A percentile compares a stretch with the other conserved stretches of the same genome.
Conservation (phyloP, 129 eudicot species). For the Flaveria ramosissima region DNA sequence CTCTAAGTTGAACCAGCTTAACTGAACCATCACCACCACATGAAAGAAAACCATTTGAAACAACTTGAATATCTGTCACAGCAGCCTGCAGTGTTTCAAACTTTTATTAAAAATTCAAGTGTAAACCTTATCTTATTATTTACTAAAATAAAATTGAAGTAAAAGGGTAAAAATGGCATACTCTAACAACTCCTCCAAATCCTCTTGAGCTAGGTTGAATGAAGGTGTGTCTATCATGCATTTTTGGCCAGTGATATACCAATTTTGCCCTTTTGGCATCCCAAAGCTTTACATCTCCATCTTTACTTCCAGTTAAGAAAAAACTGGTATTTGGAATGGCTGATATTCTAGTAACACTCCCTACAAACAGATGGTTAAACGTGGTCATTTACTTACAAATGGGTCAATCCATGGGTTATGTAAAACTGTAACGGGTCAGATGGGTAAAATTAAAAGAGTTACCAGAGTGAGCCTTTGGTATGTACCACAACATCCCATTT, state of each 20-base stretch:
- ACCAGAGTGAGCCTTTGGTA: slow-evolving; percentile 98
- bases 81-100: slow-evolving; percentile 68
- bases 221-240: slow-evolving; percentile 84
- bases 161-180: slow-evolving; percentile 27
- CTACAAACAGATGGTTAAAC: slow-evolving; percentile 38
- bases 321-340: slow-evolving; percentile 85
- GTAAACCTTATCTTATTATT: slow-evolving; percentile 6
- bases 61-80: slow-evolving; percentile 82
- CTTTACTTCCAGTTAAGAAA: slow-evolving; percentile 97
- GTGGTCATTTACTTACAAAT: neutral
- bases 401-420: neutral
- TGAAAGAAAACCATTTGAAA: slow-evolving; percentile 75
- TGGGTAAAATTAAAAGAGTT: neutral
- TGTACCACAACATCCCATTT: slow-evolving; percentile 98
- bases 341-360: slow-evolving; percentile 79
- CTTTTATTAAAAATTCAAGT: slow-evolving; percentile 23
- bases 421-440: neutral
- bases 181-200: slow-evolving; percentile 88
- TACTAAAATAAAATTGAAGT: neutral
- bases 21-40: slow-evolving; percentile 94
- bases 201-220: slow-evolving; percentile 80
- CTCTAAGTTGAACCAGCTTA: slow-evolving; percentile 55
- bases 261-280: slow-evolving; percentile 82
- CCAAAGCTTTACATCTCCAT: slow-evolving; percentile 99
- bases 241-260: slow-evolving; percentile 86